Evolutionary conservation across 2,329 filamentous ascomycete species (phyloP).

Genomic region (Tolypocladium cylindrosporum): DNA sequence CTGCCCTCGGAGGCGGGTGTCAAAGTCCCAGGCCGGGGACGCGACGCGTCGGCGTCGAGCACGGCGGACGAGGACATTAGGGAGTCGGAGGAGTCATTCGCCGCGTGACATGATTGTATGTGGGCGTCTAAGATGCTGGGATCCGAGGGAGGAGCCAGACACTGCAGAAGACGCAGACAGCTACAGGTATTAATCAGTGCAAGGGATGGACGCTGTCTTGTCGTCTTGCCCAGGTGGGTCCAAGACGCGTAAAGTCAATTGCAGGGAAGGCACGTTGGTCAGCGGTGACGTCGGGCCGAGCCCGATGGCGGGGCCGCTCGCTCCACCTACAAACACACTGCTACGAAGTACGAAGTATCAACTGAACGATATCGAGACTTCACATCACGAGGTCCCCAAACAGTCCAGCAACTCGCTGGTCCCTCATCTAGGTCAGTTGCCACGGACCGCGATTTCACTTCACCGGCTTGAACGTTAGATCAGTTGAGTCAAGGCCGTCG

Average conservation of each 20-base stretch:
- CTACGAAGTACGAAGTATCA: too few relatives aligned
- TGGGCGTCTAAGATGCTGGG: neutral
- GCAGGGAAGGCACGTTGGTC: neutral
- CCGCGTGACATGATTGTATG: neutral
- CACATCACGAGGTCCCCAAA: too few relatives aligned
- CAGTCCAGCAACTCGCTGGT: too few relatives aligned
- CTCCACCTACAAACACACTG: neutral
- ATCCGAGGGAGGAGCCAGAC: neutral
- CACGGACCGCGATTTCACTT: neutral
- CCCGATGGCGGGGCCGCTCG: neutral
- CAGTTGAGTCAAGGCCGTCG: neutral
- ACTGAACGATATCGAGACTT: too few relatives aligned
- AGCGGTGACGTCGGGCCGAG: neutral
- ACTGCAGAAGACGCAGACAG: neutral
- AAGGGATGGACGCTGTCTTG: neutral
- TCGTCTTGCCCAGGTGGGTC: neutral
- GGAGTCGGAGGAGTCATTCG: conserved; percentile 4
- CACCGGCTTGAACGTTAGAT: neutral
- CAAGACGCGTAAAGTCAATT: neutral
- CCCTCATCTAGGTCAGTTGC: too few relatives aligned
- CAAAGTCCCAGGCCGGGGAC: conserved; percentile 30
- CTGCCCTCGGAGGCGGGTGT: conserved; percentile 29
- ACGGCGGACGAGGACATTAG: conserved; percentile 23
- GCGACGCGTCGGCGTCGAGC: conserved; percentile 38
- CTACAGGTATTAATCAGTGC: neutral